Base-by-base conservation (phyloP, 192 early-diverging fungal species). In the Funneliformis geosporum region DNA sequence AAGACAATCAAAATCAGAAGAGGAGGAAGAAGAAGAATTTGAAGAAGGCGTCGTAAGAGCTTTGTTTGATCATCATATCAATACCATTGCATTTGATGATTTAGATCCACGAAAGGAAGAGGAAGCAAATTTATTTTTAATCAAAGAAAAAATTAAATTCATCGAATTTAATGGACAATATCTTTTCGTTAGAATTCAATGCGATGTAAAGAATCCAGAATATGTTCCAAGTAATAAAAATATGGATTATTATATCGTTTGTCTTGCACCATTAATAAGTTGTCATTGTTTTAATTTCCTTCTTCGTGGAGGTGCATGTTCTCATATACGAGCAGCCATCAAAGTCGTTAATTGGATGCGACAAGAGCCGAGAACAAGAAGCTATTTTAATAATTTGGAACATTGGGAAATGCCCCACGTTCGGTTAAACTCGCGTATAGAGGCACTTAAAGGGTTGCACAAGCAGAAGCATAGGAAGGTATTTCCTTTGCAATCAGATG, bases 211-310 rank as follows among this genome's bases (percentile, higher is more conserved):
- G 42, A 69, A 69, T 69, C 38, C 67, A 21, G 67, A 69, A 42
- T 40, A n/a, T 40, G 12, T 33, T 23, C 67, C 38, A 40, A 39
- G 42, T 42, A 42, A 69, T n/a, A 18, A 43, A 40, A 39, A 69
- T n/a, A 69, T 69, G 39, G 39, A 40, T 12, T 69, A 33, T 40
- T 69, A 69, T 43, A 9, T 39, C 1, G 67, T 69, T 69, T 38
- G 67, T 40, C 39, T 69, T n/a, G 10, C 21, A n/a, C 67, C 67
- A 21, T 21, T 42, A 16, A 42, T 69, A 40, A 69, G 39, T 42
- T 69, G 67, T 69, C 67, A 69, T 69, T 69, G 67, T 40, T 69
- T 69, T 42, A 33, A 69, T 69, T 69, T 69, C 2, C 21, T 69
- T 8, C 5, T 69, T 16, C 33, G 9, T 40, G 67, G 67, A n/a